phyloP scores from a whole-genome alignment of 1,284 basidiomycete genomes.

The Melampsora larici-populina region DNA sequence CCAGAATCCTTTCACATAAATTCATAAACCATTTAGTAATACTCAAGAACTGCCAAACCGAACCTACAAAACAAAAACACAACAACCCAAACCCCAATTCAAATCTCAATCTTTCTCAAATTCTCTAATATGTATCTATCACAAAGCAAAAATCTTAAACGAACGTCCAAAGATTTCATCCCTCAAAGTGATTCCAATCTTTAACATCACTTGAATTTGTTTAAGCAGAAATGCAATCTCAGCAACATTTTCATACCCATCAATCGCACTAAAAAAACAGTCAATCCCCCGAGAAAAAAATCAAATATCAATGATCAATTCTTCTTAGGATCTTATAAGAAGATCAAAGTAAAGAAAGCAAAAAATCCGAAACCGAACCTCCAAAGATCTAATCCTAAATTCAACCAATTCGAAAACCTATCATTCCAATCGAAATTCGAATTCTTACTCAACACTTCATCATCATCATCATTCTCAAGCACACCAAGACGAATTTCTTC shows the following conservation, averaged over 20 bases:
- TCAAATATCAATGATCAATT: background rate
- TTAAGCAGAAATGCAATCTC: conserved; percentile 12
- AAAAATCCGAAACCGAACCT: conserved; percentile 8
- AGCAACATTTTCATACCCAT: conserved; percentile 11
- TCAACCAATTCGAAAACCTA: background rate
- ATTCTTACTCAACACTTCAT: too few species aligned
- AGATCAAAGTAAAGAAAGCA: background rate
- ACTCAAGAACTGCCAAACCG: conserved; percentile 26
- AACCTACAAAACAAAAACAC: background rate
- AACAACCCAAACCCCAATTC: background rate
- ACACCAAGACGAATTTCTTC: background rate
- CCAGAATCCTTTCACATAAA: conserved; percentile 15
- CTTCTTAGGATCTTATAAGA: background rate
- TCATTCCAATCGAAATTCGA: conserved; percentile 6
- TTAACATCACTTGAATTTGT: background rate
- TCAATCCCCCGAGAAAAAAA: background rate
- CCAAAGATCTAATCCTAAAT: conserved; percentile 23
- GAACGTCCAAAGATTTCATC: conserved; percentile 3
- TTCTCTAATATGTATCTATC: too few species aligned
- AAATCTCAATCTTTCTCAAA: background rate
- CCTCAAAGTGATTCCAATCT: background rate
- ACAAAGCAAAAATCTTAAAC: background rate
- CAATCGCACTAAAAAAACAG: background rate
- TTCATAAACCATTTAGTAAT: conserved; percentile 16
- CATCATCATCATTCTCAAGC: too few species aligned